Percentiles rank a stretch among this genome's conserved stretches.
phyloP scores from a whole-genome alignment of 164 flowering plant species.

The Chimonanthus praecox region DNA sequence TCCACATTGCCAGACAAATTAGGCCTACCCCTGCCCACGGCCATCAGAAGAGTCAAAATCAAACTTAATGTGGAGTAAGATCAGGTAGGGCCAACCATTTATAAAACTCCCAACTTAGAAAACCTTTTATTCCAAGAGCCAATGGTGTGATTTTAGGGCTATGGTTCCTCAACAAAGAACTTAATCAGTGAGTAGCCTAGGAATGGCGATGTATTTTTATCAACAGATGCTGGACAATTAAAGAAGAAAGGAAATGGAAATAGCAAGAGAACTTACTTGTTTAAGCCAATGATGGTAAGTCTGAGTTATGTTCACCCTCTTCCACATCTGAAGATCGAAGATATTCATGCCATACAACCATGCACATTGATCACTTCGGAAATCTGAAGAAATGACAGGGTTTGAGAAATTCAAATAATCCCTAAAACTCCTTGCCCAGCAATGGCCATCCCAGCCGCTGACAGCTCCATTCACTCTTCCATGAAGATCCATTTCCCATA shows the following conservation, averaged over 20 bases:
- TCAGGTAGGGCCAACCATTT: too few relatives aligned
- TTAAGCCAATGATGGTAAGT: constrained; percentile 59
- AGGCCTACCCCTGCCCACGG: too few relatives aligned
- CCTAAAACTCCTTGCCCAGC: constrained; percentile 37
- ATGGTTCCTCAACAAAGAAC: too few relatives aligned
- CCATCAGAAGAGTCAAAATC: too few relatives aligned
- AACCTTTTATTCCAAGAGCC: too few relatives aligned
- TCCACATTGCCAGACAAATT: too few relatives aligned
- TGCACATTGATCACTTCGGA: constrained; percentile 40
- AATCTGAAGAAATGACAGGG: constrained; percentile 33
- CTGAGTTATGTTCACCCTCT: constrained; percentile 44
- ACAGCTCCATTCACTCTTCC: constrained; percentile 70
- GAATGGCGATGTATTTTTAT: too few relatives aligned
- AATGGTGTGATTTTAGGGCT: too few relatives aligned
- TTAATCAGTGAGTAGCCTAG: too few relatives aligned
- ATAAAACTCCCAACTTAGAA: too few relatives aligned
- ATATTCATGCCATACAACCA: constrained; percentile 74
- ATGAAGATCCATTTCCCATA: constrained; percentile 62
- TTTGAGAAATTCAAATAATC: constrained; percentile 61
- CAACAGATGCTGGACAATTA: too few relatives aligned
- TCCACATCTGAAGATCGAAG: constrained; percentile 70
- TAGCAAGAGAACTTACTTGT: constrained; percentile 34
- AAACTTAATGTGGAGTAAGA: too few relatives aligned
- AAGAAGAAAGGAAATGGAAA: background rate
- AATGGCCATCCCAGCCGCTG: constrained; percentile 36